Evolutionary conservation across 768 basidiomycete genomes (phyloP).

Genomic region (Suillus sp.): DNA sequence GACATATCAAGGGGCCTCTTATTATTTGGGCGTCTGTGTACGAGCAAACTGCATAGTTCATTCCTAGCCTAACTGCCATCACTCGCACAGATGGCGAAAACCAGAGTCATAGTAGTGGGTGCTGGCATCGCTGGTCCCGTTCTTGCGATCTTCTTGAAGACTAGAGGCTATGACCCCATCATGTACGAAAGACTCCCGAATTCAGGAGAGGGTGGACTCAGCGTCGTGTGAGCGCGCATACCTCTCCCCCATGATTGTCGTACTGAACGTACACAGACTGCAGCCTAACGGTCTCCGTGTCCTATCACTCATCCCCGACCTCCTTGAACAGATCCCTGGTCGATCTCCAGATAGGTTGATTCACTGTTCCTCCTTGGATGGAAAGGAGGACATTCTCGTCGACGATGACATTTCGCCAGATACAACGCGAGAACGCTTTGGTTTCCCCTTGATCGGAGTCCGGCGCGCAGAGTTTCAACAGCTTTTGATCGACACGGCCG

Average conservation of each 20-base stretch:
- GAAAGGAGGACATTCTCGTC: conserved; percentile 31
- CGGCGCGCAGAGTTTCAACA: conserved; percentile 34
- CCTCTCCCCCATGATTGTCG: neutral
- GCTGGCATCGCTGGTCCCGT: conserved; percentile 43
- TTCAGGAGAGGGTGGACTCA: conserved; percentile 31
- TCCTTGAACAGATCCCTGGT: conserved; percentile 29
- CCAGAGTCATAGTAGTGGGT: conserved; percentile 42
- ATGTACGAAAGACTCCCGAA: conserved; percentile 35
- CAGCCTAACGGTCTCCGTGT: conserved; percentile 33
- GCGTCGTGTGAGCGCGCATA: conserved; percentile 31
- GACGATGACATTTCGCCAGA: conserved; percentile 25
- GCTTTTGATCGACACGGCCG: conserved; percentile 33
- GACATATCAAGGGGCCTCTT: neutral
- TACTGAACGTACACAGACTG: conserved; percentile 21
- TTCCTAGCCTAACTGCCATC: neutral
- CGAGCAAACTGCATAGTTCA: neutral
- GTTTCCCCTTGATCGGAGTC: conserved; percentile 35
- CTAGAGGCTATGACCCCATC: conserved; percentile 40
- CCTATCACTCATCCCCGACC: conserved; percentile 30
- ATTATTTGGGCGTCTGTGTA: neutral
- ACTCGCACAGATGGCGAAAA: conserved; percentile 9
- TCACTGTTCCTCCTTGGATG: conserved; percentile 24
- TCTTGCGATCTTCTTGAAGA: conserved; percentile 40
- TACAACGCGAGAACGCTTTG: conserved; percentile 21
- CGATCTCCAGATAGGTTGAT: conserved; percentile 16